Base-by-base conservation (phyloP, 2,329 filamentous ascomycete species). In the Metarhizium sp. region DNA sequence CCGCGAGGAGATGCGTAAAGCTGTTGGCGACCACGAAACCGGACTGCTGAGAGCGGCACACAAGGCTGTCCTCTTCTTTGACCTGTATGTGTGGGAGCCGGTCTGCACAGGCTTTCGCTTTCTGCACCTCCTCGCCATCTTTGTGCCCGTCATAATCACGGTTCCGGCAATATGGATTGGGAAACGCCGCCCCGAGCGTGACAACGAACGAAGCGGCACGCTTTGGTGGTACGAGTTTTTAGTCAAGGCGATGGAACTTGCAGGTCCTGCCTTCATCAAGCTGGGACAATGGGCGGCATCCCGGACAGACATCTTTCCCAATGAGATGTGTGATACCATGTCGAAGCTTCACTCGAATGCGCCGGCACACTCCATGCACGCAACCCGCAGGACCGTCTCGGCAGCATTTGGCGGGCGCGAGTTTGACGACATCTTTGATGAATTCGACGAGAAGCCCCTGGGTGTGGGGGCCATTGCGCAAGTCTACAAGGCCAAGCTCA, bases 211-310 rank as follows among this genome's bases (percentile, higher is more conserved):
- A 59, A 78, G 75, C 6, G 92, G 94, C 0, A 92, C 92, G 0
- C 66, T 97, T 3, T 96, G 89, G 90, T 99, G 94, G 94, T 99
- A 96, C 73, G 77, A 77, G 3, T 94, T 96, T 65, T 72, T 99
- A 43, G 91, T 97, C 10, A 80, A 78, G 56, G 80, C 87, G 32
- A 97, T 99, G 94, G 92, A 99, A 72, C 80, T 85, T 66, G 90
- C 92, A 18, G 94, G 94, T 0, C 92, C 94, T 48, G 91, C 94
- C 0, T 99, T 99, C 67, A 99, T 99, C 74, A 99, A 99, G 85
- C 82, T 99, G 54, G 94, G 94, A 16, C 94, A 99, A 84, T 99
- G 94, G 94, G 94, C 94, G 18, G 94, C 94, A 3, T 97, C 94
- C 5, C 81, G 94, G 67, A 89, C 92, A 46, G 94, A 99, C 71